phyloP scores from a whole-genome alignment of 768 basidiomycete species.

The Collybia sp. region DNA sequence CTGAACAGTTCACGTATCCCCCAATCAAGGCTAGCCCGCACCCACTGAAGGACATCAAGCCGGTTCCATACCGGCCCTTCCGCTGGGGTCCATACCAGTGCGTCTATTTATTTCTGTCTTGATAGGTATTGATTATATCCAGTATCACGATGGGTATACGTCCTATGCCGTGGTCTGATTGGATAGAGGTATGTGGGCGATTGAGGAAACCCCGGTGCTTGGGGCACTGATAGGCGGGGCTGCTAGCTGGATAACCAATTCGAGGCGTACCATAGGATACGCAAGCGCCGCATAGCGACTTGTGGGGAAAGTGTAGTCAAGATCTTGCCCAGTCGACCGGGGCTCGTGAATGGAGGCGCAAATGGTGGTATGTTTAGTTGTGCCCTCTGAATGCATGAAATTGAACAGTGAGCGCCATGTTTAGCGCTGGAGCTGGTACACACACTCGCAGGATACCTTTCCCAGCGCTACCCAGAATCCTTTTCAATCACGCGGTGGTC shows the following conservation, averaged over 20 bases:
- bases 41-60: constrained; percentile 39
- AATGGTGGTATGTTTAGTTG: constrained; percentile 29
- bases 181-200: constrained; percentile 59
- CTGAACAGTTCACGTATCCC: constrained; percentile 48
- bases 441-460: constrained; percentile 64
- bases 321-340: constrained; percentile 44
- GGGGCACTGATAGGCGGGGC: too few species aligned
- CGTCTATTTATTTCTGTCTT: constrained; percentile 17
- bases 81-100: constrained; percentile 61
- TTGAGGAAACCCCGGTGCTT: background rate
- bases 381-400: background rate
- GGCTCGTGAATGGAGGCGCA: constrained; percentile 29
- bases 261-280: constrained; percentile 49
- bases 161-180: constrained; percentile 62
- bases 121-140: background rate
- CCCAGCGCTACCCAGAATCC: constrained; percentile 53
- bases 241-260: constrained; percentile 55
- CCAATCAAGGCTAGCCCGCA: constrained; percentile 34
- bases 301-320: constrained; percentile 43
- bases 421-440: constrained; percentile 64
- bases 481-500: constrained; percentile 45
- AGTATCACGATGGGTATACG: constrained; percentile 20
- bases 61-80: constrained; percentile 64
- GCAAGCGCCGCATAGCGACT: constrained; percentile 47
- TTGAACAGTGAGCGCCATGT: background rate